Evolutionary conservation across 805 yeast species (phyloP).

Genomic region (Hanseniaspora occidentalis): DNA sequence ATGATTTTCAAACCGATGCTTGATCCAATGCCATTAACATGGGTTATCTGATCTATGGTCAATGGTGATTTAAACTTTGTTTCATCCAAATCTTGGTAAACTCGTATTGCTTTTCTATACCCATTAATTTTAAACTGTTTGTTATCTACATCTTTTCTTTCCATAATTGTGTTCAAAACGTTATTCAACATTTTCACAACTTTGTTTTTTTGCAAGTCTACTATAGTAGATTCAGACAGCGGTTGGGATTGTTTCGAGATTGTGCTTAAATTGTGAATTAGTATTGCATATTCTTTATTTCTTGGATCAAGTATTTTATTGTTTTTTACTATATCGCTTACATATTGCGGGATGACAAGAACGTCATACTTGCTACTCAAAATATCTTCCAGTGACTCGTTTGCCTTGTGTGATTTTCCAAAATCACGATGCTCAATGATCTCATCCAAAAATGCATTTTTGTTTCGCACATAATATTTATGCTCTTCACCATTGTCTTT

Average conservation of each 20-base stretch:
- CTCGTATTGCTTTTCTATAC: not conserved
- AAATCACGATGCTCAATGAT: not conserved
- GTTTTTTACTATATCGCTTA: not conserved
- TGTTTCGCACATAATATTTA: not conserved
- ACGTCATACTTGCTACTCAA: not conserved
- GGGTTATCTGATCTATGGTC: not conserved
- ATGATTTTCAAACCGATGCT: not conserved
- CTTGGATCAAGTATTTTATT: not conserved
- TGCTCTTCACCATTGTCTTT: too few species aligned
- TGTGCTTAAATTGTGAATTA: too few species aligned
- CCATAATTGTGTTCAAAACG: not conserved
- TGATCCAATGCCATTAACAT: not conserved
- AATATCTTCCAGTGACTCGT: not conserved
- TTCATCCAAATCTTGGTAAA: not conserved
- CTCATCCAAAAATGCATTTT: not conserved
- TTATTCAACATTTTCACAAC: constrained; percentile 17
- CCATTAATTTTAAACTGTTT: not conserved
- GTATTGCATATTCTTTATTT: not conserved
- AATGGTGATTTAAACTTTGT: not conserved
- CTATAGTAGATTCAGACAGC: too few species aligned
- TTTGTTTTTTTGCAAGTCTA: not conserved
- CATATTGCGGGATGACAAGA: not conserved
- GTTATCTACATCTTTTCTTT: not conserved
- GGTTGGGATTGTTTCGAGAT: not conserved
- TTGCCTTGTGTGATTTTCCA: not conserved